Evolutionary conservation across 2,329 filamentous ascomycete species (phyloP).

Genomic region (Clonostachys byssicola): DNA sequence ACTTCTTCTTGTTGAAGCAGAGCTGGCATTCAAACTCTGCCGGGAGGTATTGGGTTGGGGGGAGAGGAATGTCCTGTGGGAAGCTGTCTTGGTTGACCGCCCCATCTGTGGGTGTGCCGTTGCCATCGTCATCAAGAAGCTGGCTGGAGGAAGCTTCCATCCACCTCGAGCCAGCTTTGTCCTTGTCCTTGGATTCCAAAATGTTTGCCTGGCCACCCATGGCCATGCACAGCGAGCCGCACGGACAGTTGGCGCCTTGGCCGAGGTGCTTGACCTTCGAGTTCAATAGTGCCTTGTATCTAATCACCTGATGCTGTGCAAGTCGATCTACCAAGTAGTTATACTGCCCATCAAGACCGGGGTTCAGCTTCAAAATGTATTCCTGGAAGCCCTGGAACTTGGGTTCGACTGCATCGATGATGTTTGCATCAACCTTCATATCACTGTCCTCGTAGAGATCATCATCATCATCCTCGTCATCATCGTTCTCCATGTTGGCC

Average conservation of each 20-base stretch:
- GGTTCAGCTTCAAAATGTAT: conserved; percentile 71
- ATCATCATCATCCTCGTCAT: conserved; percentile 58
- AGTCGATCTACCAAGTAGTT: conserved; percentile 73
- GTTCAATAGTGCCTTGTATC: conserved; percentile 74
- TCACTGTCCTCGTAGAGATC: conserved; percentile 53
- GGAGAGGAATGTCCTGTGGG: conserved; percentile 75
- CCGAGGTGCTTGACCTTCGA: conserved; percentile 66
- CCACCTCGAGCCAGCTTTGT: conserved; percentile 35
- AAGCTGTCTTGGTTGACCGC: conserved; percentile 71
- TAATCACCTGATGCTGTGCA: conserved; percentile 72
- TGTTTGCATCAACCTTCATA: conserved; percentile 57
- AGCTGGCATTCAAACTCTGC: conserved; percentile 87
- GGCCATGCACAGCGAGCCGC: conserved; percentile 58
- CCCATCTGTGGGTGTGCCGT: conserved; percentile 65
- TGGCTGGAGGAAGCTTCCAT: conserved; percentile 51
- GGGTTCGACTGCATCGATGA: conserved; percentile 65
- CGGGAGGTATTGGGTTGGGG: conserved; percentile 71
- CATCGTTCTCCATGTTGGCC: conserved; percentile 30
- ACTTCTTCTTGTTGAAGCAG: conserved; percentile 81
- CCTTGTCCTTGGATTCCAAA: conserved; percentile 55
- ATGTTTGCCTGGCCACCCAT: conserved; percentile 62
- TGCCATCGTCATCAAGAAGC: conserved; percentile 52
- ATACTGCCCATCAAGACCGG: conserved; percentile 50
- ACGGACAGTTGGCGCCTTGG: conserved; percentile 56
- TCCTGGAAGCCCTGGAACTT: conserved; percentile 72